Evolutionary conservation across 2,329 filamentous ascomycete genomes (phyloP), one percentile per base, ranked within the genome.

Genomic region (Cercospora beticola): DNA sequence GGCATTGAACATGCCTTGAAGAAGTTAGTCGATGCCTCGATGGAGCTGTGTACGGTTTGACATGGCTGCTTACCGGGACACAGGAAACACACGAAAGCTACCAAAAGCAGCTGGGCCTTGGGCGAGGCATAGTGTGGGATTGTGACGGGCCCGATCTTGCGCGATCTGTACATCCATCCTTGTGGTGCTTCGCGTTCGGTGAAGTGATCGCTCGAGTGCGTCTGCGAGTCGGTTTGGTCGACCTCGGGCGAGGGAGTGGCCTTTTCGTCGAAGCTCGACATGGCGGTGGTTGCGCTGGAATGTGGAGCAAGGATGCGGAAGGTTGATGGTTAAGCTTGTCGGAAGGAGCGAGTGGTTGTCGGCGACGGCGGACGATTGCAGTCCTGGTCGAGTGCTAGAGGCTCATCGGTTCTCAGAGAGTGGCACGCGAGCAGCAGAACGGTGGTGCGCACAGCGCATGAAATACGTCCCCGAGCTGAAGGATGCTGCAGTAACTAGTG

Each of bases 41-140:
- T 8, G 36, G 0, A 40, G 16, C 36, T 40, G 43, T 26, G 18
- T 26, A 33, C 54, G 59, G 46, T 59, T 57, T 8, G 54, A 12
- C 14, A 43, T 31, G 59, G 59, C 58, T 60, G 64, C 75, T 72
- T 70, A 79, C 77, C 83, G 57, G 84, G 84, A 72, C 84, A 86
- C 76, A 85, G 75, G 80, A 86, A 86, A 79, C 84, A 85, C 64
- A 85, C 83, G 54, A 85, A 80, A 52, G 83, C 81, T 31, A 85
- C 83, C 59, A 86, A 79, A 62, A 84, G 70, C 43, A 85, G 79
- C 77, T 85, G 84, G 12, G 80, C 75, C 26, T 82, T 79, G 23
- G 84, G 84, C 62, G 82, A 84, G 65, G 84, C 84, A 75, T 83
- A 85, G 79, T 81, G 84, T 31, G 83, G 82, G 58, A 85, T 71